These are phyloP conservation scores for Solanum okadae DNA, from an alignment of 257 asterid genomes.

Conservation along the genomic window DNA sequence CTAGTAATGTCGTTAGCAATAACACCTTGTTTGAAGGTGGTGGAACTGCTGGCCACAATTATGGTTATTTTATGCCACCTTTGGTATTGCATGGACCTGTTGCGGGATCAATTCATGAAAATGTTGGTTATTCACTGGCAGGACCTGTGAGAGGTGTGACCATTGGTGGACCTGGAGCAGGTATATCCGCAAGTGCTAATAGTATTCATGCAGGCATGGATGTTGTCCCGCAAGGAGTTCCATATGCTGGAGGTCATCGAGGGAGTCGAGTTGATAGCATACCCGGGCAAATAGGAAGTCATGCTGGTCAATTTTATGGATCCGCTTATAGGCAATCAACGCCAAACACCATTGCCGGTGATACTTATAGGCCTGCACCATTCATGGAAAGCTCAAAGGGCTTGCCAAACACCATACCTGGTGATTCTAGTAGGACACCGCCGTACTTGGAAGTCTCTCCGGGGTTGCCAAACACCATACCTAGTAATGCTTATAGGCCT, in stretches of 20 bases:
- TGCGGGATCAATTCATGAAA: background rate
- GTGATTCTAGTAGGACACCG: too few species aligned
- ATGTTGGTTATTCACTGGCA: background rate
- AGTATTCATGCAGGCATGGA: background rate
- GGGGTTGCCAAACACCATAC: background rate
- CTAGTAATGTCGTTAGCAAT: background rate
- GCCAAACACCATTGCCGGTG: constrained; percentile 1
- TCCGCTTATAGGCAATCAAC: background rate
- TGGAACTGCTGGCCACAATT: constrained; percentile 11
- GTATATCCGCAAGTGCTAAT: constrained; percentile 4
- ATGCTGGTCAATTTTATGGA: constrained; percentile 21
- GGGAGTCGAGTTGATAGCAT: constrained; percentile 16
- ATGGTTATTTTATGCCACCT: background rate
- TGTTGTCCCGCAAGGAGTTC: background rate
- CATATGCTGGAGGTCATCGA: constrained; percentile 11
- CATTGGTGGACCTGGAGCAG: background rate
- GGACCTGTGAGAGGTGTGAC: background rate
- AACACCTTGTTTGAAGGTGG: background rate
- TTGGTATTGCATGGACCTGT: background rate
- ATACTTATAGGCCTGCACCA: constrained; percentile 5
- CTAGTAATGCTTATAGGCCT: constrained; percentile 15
- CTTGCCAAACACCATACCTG: background rate
- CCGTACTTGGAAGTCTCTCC: background rate
- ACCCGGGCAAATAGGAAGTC: constrained; percentile 20
- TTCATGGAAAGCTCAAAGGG: background rate